Conservation (phyloP, 2,329 filamentous ascomycete genomes). For the Calonectria hawksworthii region DNA sequence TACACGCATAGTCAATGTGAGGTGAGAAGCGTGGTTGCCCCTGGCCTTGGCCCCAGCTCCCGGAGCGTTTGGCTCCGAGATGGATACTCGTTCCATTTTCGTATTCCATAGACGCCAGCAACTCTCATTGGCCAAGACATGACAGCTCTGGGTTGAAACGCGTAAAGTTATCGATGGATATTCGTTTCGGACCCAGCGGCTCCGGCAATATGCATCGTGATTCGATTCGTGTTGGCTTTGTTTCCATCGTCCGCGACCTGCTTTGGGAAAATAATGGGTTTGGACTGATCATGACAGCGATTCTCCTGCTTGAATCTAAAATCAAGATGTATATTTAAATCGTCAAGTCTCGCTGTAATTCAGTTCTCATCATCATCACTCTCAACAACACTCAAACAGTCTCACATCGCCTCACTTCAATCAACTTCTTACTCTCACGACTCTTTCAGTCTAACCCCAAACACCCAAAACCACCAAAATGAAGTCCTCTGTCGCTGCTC, state of each 20-base stretch:
- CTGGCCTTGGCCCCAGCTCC: neutral
- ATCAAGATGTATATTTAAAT: neutral
- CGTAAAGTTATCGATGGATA: neutral
- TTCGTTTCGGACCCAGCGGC: neutral
- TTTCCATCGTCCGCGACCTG: neutral
- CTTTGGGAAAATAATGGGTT: neutral
- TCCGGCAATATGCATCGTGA: neutral
- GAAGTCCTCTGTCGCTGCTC: neutral
- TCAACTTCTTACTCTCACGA: neutral
- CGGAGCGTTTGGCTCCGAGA: neutral
- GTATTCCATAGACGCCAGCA: neutral
- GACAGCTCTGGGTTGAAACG: neutral
- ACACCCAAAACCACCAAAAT: neutral
- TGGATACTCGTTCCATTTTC: neutral
- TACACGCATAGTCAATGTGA: neutral
- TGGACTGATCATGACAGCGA: no score
- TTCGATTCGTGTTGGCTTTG: neutral
- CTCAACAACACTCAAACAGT: neutral
- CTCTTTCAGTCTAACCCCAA: neutral
- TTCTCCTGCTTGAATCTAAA: neutral
- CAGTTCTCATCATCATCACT: neutral
- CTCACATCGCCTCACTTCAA: neutral
- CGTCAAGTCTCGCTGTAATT: neutral
- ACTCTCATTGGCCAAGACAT: neutral
- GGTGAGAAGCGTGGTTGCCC: neutral